phyloP scores from a whole-genome alignment of 2,329 filamentous ascomycete species.

The Huntiella decipiens region DNA sequence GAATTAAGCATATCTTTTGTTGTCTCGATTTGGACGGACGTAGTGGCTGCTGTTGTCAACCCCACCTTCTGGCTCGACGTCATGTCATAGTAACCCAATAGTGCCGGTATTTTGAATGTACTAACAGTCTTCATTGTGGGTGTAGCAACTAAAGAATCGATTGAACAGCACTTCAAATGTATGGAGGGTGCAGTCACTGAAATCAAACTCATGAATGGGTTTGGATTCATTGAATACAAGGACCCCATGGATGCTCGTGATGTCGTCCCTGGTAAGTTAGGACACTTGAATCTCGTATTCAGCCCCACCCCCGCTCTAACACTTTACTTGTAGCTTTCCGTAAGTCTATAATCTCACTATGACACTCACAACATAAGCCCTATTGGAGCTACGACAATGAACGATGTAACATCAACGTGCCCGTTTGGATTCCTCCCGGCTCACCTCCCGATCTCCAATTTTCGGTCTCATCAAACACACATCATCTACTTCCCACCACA shows the following conservation, averaged over 20 bases:
- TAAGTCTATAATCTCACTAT: constrained; percentile 23
- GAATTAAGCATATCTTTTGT: too few relatives aligned
- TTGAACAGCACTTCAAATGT: constrained; percentile 92
- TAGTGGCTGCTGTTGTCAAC: neutral
- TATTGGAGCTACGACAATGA: neutral
- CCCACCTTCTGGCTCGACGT: neutral
- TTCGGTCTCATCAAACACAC: neutral
- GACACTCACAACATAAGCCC: neutral
- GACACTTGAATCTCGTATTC: neutral
- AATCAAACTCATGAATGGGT: constrained; percentile 99
- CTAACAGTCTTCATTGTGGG: constrained; percentile 11
- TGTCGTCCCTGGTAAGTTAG: constrained; percentile 75
- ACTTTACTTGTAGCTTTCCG: constrained; percentile 32
- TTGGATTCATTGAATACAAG: constrained; percentile 99
- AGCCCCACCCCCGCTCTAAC: constrained; percentile 1
- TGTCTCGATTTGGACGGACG: too few relatives aligned
- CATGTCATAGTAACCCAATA: too few relatives aligned
- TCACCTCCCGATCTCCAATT: neutral
- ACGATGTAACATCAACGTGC: too few relatives aligned
- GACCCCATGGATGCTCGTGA: constrained; percentile 96
- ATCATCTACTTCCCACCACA: neutral
- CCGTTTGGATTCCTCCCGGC: neutral
- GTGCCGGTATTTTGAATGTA: neutral
- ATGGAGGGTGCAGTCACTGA: constrained; percentile 95
- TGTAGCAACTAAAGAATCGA: constrained; percentile 85